Conservation (phyloP, 164 flowering plant species). For the Kalanchoe fedtschenkoi region DNA sequence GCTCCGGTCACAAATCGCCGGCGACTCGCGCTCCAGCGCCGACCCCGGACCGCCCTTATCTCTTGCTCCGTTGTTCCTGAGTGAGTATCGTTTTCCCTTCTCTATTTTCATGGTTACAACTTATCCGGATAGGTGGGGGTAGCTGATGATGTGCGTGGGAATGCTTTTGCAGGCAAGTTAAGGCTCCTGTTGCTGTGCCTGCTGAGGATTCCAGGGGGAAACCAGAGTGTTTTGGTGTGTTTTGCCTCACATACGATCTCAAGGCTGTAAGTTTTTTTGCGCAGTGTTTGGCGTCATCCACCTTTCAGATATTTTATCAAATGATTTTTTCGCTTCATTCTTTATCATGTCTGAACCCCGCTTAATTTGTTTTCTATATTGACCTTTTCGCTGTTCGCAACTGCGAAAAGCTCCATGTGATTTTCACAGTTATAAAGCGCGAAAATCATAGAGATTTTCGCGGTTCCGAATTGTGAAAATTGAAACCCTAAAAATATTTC, state of each 20-base stretch:
- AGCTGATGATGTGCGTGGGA: background rate
- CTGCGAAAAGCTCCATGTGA: too few species aligned
- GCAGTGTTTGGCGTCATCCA: background rate
- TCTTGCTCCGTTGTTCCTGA: constrained; percentile 58
- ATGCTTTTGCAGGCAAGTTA: constrained; percentile 34
- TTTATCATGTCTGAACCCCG: too few species aligned
- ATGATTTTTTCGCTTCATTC: too few species aligned
- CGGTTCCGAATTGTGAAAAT: background rate
- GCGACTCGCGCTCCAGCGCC: background rate
- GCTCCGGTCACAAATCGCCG: constrained; percentile 21
- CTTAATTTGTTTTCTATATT: too few species aligned
- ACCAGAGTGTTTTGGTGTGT: constrained; percentile 70
- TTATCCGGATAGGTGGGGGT: background rate
- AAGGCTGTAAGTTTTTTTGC: constrained; percentile 41
- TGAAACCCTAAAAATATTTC: too few species aligned
- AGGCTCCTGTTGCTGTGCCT: constrained; percentile 29
- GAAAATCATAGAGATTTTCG: background rate
- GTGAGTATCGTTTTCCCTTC: too few species aligned
- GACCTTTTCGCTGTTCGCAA: too few species aligned
- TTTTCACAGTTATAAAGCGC: too few species aligned
- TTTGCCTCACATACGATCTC: constrained; percentile 81
- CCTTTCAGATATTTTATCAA: background rate
- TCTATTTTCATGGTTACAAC: background rate
- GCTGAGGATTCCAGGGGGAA: constrained; percentile 21
- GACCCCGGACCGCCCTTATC: background rate